Evolutionary conservation across 2,329 filamentous ascomycete genomes (phyloP).

Genomic region (Cytospora leucostoma): DNA sequence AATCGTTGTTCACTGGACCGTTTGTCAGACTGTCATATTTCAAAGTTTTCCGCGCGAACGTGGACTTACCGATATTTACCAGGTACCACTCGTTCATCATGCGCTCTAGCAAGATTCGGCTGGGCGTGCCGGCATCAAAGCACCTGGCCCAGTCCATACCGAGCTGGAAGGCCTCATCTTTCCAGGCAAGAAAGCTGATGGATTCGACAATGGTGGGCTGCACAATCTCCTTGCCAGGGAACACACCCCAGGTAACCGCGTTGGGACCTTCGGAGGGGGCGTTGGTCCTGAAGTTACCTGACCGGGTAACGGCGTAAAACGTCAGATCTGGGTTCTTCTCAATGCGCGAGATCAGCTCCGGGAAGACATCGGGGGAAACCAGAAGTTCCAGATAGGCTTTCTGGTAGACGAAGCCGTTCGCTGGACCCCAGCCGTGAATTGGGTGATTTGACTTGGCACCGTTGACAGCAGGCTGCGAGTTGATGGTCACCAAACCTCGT

Average conservation of each 20-base stretch:
- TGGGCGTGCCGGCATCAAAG: slow-evolving; percentile 74
- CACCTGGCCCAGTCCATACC: slow-evolving; percentile 94
- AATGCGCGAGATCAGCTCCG: slow-evolving; percentile 76
- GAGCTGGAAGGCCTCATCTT: slow-evolving; percentile 93
- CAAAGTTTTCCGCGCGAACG: neutral
- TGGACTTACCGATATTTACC: slow-evolving; percentile 81
- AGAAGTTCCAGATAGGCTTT: slow-evolving; percentile 96
- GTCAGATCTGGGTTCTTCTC: slow-evolving; percentile 79
- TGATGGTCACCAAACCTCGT: slow-evolving; percentile 89
- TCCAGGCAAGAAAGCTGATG: slow-evolving; percentile 97
- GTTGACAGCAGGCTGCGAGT: slow-evolving; percentile 94
- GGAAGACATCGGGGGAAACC: slow-evolving; percentile 76
- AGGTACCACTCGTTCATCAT: slow-evolving; percentile 92
- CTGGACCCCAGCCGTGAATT: slow-evolving; percentile 90
- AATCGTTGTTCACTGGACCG: slow-evolving; percentile 89
- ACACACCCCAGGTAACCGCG: slow-evolving; percentile 99
- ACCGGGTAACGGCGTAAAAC: slow-evolving; percentile 89
- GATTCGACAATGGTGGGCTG: slow-evolving; percentile 99
- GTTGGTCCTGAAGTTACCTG: slow-evolving; percentile 81
- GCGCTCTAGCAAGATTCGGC: slow-evolving; percentile 74
- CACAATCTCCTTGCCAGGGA: slow-evolving; percentile 98
- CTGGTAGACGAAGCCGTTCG: slow-evolving; percentile 96
- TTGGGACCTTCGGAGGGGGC: slow-evolving; percentile 85
- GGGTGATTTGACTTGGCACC: slow-evolving; percentile 85
- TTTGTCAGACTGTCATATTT: neutral